Conservation (phyloP, 169 alveolate genomes). For the Cryptosporidium sp. region DNA sequence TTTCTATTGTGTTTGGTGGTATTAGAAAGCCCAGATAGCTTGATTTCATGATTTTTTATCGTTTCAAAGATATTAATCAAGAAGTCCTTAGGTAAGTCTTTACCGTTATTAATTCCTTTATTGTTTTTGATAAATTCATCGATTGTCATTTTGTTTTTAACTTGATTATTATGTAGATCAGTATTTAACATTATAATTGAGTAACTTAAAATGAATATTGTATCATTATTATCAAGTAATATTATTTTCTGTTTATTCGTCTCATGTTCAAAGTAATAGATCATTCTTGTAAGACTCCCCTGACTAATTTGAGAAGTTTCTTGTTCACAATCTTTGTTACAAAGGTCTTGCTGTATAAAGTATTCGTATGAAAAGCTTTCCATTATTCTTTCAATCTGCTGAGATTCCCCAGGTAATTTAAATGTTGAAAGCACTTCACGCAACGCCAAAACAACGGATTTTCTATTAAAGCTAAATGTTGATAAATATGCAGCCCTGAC, state of each 20-base stretch:
- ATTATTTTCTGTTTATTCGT: constrained; percentile 77
- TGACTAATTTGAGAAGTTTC: neutral
- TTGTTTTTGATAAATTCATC: constrained; percentile 91
- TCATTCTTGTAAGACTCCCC: constrained; percentile 37
- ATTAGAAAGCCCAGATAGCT: constrained; percentile 6
- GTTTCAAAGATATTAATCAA: constrained; percentile 82
- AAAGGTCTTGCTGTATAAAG: constrained; percentile 79
- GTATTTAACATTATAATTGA: constrained; percentile 92
- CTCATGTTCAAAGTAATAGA: constrained; percentile 62
- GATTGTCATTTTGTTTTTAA: constrained; percentile 86
- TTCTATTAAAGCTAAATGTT: constrained; percentile 83
- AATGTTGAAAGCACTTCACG: constrained; percentile 86
- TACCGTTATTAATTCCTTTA: constrained; percentile 90
- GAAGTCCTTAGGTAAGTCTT: constrained; percentile 84
- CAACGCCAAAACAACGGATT: constrained; percentile 88
- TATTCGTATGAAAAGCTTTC: constrained; percentile 87
- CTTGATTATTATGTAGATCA: constrained; percentile 89
- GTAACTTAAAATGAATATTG: constrained; percentile 87
- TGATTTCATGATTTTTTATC: constrained; percentile 78
- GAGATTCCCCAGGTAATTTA: constrained; percentile 93
- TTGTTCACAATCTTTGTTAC: neutral
- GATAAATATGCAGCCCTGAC: constrained; percentile 83
- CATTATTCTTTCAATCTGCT: constrained; percentile 90
- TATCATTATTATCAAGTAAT: constrained; percentile 84
- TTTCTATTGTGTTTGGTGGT: neutral